Percentiles rank a stretch among this genome's conserved stretches.
Evolutionary conservation across 441 rosid genomes (phyloP).

Genomic region (Corymbia citriodora): DNA sequence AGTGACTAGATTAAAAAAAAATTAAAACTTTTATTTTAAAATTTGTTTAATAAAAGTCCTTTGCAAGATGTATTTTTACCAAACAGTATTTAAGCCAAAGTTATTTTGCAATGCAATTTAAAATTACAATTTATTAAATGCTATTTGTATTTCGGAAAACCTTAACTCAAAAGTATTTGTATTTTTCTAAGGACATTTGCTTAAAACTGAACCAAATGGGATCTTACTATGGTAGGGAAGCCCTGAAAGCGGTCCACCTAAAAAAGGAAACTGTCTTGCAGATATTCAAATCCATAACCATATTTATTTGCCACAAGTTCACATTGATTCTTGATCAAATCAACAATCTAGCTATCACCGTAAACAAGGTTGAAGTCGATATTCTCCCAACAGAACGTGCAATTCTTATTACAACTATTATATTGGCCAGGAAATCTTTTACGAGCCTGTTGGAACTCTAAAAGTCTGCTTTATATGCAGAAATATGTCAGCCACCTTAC

Average conservation of each 20-base stretch:
- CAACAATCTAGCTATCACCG: not conserved
- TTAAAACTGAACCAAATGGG: too few species aligned
- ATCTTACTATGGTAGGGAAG: not conserved
- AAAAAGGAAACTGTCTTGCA: not conserved
- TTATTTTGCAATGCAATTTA: too few species aligned
- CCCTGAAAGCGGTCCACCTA: not conserved
- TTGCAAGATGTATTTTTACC: too few species aligned
- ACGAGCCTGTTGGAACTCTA: not conserved
- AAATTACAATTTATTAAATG: too few species aligned
- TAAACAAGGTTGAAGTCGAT: not conserved
- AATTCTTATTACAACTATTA: not conserved
- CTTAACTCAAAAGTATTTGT: too few species aligned
- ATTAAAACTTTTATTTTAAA: too few species aligned
- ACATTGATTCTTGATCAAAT: not conserved
- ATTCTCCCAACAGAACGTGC: not conserved
- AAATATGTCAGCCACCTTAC: fast-evolving
- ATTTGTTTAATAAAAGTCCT: too few species aligned
- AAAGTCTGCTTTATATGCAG: not conserved
- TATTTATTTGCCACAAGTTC: not conserved
- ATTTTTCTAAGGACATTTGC: too few species aligned
- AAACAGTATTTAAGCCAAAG: too few species aligned
- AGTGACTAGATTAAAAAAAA: too few species aligned
- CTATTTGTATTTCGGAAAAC: too few species aligned
- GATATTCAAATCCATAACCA: not conserved
- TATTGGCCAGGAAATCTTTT: not conserved